Conservation (phyloP, 202 grass and related monocot species). For the Eragrostis tef region DNA sequence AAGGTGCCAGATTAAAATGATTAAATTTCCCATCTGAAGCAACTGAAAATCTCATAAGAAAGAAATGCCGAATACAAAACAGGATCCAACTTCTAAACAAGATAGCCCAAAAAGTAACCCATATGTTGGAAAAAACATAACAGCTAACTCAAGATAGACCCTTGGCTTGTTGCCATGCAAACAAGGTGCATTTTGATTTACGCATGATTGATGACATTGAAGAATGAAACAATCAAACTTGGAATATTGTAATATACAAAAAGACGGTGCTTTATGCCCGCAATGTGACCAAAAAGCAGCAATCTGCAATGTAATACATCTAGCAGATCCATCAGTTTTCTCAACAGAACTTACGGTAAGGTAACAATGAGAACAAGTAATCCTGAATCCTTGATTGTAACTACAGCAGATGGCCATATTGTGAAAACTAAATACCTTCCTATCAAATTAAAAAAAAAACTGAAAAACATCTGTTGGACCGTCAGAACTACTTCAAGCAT, state of each 20-base stretch:
- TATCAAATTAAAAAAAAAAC: neutral
- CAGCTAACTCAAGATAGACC: neutral
- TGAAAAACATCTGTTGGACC: neutral
- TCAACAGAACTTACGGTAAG: neutral
- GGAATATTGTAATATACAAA: neutral
- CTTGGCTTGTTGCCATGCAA: no score
- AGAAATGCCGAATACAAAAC: no score
- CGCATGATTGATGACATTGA: neutral
- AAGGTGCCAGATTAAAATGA: no score
- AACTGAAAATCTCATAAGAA: no score
- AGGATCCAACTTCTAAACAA: no score
- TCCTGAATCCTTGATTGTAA: neutral
- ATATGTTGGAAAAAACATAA: neutral
- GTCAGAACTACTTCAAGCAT: neutral
- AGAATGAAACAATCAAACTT: neutral
- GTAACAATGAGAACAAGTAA: neutral
- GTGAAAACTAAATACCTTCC: neutral
- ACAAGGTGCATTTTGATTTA: neutral
- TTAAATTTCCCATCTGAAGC: no score
- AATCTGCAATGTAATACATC: no score
- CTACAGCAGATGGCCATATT: no score
- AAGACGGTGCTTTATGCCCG: neutral
- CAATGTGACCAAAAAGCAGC: no score
- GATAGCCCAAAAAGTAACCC: no score
- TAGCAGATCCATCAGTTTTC: neutral